Conservation (phyloP, 768 basidiomycete genomes). For the Clitopilus passeckerianus region DNA sequence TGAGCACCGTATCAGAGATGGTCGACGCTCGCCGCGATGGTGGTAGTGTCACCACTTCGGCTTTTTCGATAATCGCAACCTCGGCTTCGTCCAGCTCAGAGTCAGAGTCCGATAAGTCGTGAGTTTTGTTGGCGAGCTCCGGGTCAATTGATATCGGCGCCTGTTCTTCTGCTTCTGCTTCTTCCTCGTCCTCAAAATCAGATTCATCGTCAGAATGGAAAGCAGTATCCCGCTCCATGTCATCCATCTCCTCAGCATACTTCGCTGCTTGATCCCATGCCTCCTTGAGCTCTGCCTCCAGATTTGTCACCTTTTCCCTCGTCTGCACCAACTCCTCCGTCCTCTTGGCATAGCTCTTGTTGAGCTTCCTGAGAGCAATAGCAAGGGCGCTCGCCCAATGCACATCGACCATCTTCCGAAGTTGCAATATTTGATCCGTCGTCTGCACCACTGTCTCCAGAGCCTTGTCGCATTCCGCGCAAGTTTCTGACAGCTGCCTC, state of each 20-base stretch:
- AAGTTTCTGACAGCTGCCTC: conserved; percentile 55
- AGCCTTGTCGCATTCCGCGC: conserved; percentile 52
- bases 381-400: conserved; percentile 77
- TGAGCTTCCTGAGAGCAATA: conserved; percentile 75
- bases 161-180: conserved; percentile 14
- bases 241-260: conserved; percentile 69
- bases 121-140: neutral
- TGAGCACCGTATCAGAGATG: neutral
- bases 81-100: neutral
- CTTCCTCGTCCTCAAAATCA: conserved; percentile 12
- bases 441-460: conserved; percentile 53
- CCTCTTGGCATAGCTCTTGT: conserved; percentile 66
- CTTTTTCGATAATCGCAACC: conserved; percentile 37
- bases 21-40: conserved; percentile 6
- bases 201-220: conserved; percentile 21
- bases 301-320: conserved; percentile 41
- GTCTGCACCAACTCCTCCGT: conserved; percentile 50
- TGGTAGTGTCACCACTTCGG: conserved; percentile 38
- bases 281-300: conserved; percentile 71
- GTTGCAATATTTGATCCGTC: conserved; percentile 61
- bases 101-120: neutral
- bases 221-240: conserved; percentile 36
- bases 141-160: neutral
- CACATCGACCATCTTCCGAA: conserved; percentile 51
- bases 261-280: conserved; percentile 78